Evolutionary conservation across 345 rosid species (phyloP), one percentile per base, ranked within the genome.

Genomic region (Mangifera indica): DNA sequence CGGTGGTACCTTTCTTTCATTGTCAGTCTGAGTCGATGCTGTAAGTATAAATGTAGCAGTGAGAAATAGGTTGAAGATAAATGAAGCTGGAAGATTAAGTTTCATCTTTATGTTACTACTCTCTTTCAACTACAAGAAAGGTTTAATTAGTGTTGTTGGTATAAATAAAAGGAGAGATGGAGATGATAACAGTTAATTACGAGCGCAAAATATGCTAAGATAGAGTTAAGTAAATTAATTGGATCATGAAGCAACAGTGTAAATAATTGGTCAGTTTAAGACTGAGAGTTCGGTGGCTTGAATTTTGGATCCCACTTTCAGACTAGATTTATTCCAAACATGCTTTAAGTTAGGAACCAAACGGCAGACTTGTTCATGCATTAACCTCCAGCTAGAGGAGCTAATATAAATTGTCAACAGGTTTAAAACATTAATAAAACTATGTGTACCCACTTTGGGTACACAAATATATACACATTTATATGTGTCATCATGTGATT

Each of bases 1-100:
- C 6, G 6, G 9, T 63, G 69, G 21, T 71, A 79, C 85, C 82
- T 82, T 79, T 76, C 85, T 82, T 70, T 82, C 37, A 24, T 71
- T 20, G 37, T 59, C 44, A 40, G 15, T 26, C 10, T 52, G 21
- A 40, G 15, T 40, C 10, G 66, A 51, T 12, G 71, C 78, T n/a
- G n/a, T n/a, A 26, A 63, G 72, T 48, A 76, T 59, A 7, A 75
- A 37, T 1, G 63, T 42, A 58, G 74, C 65, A 24, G 21, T 10
- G 14, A 81, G 66, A 55, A 49, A 55, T 2, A 79, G 64, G 67
- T 32, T 21, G 69, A 67, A 66, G 15, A 78, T 17, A 26, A 57
- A 58, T 20, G 49, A 49, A 1, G 53, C 52, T 18, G 20, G 34
- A 18, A 49, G 25, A 25, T 21, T 59, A 14, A 52, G 63, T 10